Evolutionary conservation across 345 rosid genomes (phyloP).

Genomic region (Eucalyptus regnans): DNA sequence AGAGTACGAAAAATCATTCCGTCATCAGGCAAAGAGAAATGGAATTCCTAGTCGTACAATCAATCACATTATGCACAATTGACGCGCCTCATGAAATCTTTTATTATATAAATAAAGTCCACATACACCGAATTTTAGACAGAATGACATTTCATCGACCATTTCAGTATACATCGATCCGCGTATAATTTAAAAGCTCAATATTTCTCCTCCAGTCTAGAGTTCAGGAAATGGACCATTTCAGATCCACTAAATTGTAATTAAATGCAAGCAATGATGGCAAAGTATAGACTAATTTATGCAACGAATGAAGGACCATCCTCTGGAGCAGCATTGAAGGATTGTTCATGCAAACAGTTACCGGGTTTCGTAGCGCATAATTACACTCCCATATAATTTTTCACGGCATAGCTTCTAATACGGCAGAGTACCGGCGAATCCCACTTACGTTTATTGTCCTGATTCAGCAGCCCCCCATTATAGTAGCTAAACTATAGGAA

Average conservation of each 20-base stretch:
- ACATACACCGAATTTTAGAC: fast-evolving
- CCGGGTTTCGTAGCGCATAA: neutral
- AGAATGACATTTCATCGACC: fast-evolving
- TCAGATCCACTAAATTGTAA: neutral
- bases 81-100: fast-evolving
- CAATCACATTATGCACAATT: neutral
- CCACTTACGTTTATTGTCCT: neutral
- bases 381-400: neutral
- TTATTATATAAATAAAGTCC: neutral
- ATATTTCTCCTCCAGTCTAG: neutral
- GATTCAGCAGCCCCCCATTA: neutral
- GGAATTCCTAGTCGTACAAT: too few species aligned
- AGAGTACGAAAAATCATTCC: neutral
- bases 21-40: neutral
- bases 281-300: neutral
- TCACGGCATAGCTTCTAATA: neutral
- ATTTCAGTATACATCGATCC: fast-evolving
- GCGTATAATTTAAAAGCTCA: fast-evolving
- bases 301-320: neutral
- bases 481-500: neutral
- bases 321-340: neutral
- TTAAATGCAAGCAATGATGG: neutral
- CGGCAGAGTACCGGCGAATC: neutral
- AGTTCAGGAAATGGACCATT: neutral
- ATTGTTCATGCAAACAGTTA: neutral